phyloP scores from a whole-genome alignment of 2,329 filamentous ascomycete genomes.

The Aspergillus transmontanensis region DNA sequence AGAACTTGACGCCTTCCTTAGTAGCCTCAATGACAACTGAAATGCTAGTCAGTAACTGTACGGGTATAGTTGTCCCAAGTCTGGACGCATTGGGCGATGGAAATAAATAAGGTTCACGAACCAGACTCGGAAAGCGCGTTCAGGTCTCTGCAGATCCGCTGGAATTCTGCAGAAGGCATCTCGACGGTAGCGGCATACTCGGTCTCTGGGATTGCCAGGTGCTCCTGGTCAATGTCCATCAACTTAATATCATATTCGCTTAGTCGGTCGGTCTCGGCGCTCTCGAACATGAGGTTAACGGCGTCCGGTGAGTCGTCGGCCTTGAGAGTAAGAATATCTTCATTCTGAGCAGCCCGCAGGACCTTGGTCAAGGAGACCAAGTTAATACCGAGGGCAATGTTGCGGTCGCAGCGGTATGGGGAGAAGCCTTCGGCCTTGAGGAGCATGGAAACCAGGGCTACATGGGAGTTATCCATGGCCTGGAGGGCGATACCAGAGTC shows the following conservation, averaged over 20 bases:
- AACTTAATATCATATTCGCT: slow-evolving; percentile 99
- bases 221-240: slow-evolving; percentile 99
- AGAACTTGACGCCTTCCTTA: slow-evolving; percentile 97
- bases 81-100: not conserved
- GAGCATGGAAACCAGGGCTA: slow-evolving; percentile 98
- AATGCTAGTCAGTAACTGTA: not conserved
- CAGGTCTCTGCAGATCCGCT: slow-evolving; percentile 91
- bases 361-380: slow-evolving; percentile 96
- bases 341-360: slow-evolving; percentile 87
- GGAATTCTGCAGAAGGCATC: slow-evolving; percentile 89
- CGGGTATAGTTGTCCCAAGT: not conserved
- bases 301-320: slow-evolving; percentile 95
- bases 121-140: slow-evolving; percentile 93
- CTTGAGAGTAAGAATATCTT: slow-evolving; percentile 95
- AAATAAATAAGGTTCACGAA: slow-evolving; percentile 49
- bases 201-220: slow-evolving; percentile 97
- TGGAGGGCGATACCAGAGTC: slow-evolving; percentile 97
- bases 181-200: slow-evolving; percentile 90
- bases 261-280: slow-evolving; percentile 79
- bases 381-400: slow-evolving; percentile 97
- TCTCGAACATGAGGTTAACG: slow-evolving; percentile 95
- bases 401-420: slow-evolving; percentile 97
- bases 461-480: slow-evolving; percentile 99
- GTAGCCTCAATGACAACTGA: slow-evolving; percentile 90
- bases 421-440: slow-evolving; percentile 93